Conservation (phyloP, 2,329 filamentous ascomycete genomes). For the Claviceps humidiphila region DNA sequence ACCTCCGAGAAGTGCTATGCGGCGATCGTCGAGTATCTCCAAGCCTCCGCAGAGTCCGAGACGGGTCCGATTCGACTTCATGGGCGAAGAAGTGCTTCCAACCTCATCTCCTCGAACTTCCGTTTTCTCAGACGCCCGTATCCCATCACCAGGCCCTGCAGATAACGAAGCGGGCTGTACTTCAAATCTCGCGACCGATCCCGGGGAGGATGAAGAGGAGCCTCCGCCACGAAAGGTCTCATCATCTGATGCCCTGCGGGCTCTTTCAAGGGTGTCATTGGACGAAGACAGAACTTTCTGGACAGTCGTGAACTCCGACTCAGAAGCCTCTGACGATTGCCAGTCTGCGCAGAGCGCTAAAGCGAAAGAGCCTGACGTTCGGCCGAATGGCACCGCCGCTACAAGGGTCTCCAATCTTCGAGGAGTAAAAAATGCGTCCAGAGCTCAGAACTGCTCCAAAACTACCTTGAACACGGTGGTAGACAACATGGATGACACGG, state of each 20-base stretch:
- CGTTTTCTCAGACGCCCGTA: conserved; percentile 17
- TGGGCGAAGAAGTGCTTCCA: conserved; percentile 46
- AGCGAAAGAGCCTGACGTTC: background rate
- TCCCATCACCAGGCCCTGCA: conserved; percentile 12
- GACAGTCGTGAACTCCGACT: conserved; percentile 31
- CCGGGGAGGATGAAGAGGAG: conserved; percentile 27
- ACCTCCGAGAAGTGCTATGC: conserved; percentile 41
- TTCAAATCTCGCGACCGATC: conserved; percentile 23
- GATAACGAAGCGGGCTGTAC: conserved; percentile 16
- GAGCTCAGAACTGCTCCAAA: background rate
- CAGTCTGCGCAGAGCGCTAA: background rate
- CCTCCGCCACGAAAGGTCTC: conserved; percentile 39
- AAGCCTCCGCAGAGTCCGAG: conserved; percentile 40
- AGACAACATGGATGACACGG: conserved; percentile 7
- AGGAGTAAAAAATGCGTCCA: background rate
- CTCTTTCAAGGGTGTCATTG: conserved; percentile 36
- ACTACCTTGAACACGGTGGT: background rate
- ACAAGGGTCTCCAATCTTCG: background rate
- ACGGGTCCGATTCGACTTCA: conserved; percentile 49
- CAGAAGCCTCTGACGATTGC: conserved; percentile 12
- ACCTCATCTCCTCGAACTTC: conserved; percentile 39
- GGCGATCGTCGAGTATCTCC: conserved; percentile 40
- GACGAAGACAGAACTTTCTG: conserved; percentile 35
- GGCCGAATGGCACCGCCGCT: background rate
- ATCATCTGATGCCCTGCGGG: conserved; percentile 40